These are phyloP conservation scores for Termitomyces sp. DNA, from an alignment of 768 basidiomycete species.

Conservation along the genomic window DNA sequence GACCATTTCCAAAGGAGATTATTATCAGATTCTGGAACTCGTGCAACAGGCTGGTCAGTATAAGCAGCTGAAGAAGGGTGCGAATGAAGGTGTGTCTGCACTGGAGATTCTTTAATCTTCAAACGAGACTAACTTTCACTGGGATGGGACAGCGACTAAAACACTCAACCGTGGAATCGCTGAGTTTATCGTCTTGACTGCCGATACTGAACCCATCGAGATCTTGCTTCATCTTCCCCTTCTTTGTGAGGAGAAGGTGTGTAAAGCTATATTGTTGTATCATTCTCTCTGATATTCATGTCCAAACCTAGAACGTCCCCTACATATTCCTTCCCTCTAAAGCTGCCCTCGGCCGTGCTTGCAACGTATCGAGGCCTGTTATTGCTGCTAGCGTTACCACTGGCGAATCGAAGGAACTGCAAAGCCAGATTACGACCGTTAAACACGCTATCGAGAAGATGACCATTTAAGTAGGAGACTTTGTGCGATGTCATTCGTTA, in stretches of 20 bases:
- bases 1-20: background rate
- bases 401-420: constrained; percentile 87
- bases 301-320: constrained; percentile 72
- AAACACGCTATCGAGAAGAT: constrained; percentile 80
- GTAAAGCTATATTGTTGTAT: constrained; percentile 6
- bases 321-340: constrained; percentile 96
- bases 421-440: constrained; percentile 81
- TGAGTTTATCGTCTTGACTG: constrained; percentile 95
- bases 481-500: background rate
- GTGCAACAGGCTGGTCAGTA: constrained; percentile 95
- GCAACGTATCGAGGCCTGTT: constrained; percentile 92
- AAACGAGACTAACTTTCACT: constrained; percentile 5
- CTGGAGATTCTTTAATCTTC: background rate
- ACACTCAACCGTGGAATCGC: constrained; percentile 97
- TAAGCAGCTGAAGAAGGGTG: constrained; percentile 98
- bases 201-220: constrained; percentile 96
- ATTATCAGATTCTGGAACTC: constrained; percentile 81
- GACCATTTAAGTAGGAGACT: constrained; percentile 28
- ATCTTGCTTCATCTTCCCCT: constrained; percentile 96
- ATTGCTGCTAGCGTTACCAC: constrained; percentile 97
- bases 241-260: constrained; percentile 95
- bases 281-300: background rate
- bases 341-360: constrained; percentile 92
- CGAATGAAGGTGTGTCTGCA: constrained; percentile 78
- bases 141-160: constrained; percentile 71